These are phyloP conservation scores for Quercus tomentella DNA, from an alignment of 331 rosid genomes.

Conservation along the genomic window DNA sequence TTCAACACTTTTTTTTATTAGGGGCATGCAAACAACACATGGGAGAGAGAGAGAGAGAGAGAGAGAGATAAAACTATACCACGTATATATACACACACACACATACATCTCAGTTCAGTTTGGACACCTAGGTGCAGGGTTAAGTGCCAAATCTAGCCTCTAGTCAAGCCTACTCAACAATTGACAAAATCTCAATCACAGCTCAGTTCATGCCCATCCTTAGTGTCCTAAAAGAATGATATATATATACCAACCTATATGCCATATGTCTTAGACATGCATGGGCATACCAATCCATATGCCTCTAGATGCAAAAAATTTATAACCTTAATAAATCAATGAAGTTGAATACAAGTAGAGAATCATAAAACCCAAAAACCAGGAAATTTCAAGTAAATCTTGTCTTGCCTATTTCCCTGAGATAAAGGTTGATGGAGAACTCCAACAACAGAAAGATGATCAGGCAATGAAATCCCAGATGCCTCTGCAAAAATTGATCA, in stretches of 20 bases:
- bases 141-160: no score
- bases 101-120: neutral
- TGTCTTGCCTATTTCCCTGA: constrained; percentile 72
- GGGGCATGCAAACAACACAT: neutral
- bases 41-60: neutral
- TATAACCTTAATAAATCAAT: neutral
- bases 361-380: constrained; percentile 20
- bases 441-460: constrained; percentile 64
- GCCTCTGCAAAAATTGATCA: constrained; percentile 53
- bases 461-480: constrained; percentile 63
- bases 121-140: neutral
- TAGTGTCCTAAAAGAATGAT: neutral
- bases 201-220: neutral
- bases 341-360: constrained; percentile 9
- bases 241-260: neutral
- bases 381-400: constrained; percentile 17
- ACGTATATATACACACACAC: neutral
- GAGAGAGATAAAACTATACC: neutral
- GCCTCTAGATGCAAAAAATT: neutral
- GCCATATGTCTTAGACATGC: neutral
- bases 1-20: neutral
- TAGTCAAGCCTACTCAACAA: no score
- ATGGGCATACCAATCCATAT: neutral
- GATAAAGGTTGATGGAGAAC: constrained; percentile 83
- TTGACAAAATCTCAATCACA: neutral